A percentile compares a stretch with the other conserved stretches of the same genome.
phyloP scores from a whole-genome alignment of 306 rosid species.

The Vicia faba region DNA sequence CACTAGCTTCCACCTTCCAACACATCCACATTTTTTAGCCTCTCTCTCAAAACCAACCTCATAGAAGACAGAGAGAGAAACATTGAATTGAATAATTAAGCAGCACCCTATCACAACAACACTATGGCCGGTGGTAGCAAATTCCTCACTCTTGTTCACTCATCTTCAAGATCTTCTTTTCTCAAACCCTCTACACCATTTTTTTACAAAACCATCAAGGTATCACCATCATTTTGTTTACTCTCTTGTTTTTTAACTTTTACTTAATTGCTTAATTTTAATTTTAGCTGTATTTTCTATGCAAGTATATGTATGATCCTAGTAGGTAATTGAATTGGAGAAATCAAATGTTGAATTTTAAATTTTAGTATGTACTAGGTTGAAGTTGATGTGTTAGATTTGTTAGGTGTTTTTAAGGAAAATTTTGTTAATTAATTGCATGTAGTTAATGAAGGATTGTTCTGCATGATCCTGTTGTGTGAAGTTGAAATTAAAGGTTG shows the following conservation, averaged over 20 bases:
- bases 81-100: neutral
- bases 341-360: conserved; percentile 18
- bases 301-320: neutral
- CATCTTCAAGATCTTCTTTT: conserved; percentile 45
- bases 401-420: conserved; percentile 18
- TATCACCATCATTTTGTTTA: neutral
- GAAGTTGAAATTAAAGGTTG: conserved; percentile 20
- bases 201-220: conserved; percentile 49
- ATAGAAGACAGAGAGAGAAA: neutral
- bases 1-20: conserved; percentile 16
- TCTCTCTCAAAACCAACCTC: conserved; percentile 18
- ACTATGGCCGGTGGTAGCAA: conserved; percentile 37
- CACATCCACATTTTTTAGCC: conserved; percentile 36
- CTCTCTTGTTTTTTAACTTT: neutral
- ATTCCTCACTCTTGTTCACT: conserved; percentile 35
- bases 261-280: neutral
- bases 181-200: conserved; percentile 38
- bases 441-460: neutral
- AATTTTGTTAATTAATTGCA: neutral
- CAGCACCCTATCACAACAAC: neutral
- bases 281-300: neutral
- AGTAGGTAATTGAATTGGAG: conserved; percentile 2
- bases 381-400: neutral
- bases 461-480: conserved; percentile 17
- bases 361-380: neutral